Conservation (phyloP, 306 rosid species). For the Begonia masoniana region DNA sequence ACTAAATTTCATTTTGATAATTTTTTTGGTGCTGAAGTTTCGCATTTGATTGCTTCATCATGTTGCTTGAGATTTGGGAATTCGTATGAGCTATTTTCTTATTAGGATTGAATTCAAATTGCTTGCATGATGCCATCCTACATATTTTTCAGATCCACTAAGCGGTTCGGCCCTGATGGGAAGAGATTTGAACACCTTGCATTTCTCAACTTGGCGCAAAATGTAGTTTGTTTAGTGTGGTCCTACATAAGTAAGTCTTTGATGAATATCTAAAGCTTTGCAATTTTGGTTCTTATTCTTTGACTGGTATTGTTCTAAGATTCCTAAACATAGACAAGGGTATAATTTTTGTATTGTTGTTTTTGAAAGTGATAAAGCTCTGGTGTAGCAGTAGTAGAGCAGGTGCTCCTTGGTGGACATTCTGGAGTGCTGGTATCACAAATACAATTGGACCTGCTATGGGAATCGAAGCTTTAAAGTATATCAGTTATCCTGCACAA, state of each 20-base stretch:
- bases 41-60: no score
- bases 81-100: not conserved
- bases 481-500: slow-evolving; percentile 98
- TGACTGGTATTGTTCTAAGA: not conserved
- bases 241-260: slow-evolving; percentile 66
- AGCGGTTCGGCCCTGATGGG: slow-evolving; percentile 67
- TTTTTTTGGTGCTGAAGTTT: no score
- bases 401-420: slow-evolving; percentile 88
- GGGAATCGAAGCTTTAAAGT: slow-evolving; percentile 97
- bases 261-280: not conserved
- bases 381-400: slow-evolving; percentile 49
- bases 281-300: not conserved
- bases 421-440: slow-evolving; percentile 96
- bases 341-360: no score
- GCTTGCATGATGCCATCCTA: not conserved
- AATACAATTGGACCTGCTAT: slow-evolving; percentile 98
- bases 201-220: slow-evolving; percentile 84
- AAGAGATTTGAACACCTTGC: slow-evolving; percentile 84
- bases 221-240: slow-evolving; percentile 88
- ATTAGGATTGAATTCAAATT: not conserved
- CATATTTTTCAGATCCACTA: slow-evolving; percentile 46
- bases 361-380: slow-evolving; percentile 58
- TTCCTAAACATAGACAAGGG: no score
- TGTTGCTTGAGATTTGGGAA: no score
- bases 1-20: no score